Percentiles rank a stretch among this genome's conserved stretches.
phyloP scores from a whole-genome alignment of 169 alveolate species.

The Neospora caninum region DNA sequence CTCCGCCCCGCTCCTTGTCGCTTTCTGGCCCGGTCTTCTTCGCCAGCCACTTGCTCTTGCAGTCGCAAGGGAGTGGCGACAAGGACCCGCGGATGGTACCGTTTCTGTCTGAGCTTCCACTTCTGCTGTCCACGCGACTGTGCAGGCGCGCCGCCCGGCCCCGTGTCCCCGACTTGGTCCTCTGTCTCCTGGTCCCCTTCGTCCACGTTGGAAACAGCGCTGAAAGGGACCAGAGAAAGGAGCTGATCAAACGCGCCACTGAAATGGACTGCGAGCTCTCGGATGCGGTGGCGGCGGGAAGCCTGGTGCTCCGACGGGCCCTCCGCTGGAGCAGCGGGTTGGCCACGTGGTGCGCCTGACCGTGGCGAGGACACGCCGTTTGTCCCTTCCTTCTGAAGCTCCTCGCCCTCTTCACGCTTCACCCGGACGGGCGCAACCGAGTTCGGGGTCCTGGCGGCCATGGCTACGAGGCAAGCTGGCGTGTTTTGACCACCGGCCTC shows the following conservation, averaged over 20 bases:
- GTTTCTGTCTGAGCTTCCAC: conserved; percentile 24
- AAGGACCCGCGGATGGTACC: neutral
- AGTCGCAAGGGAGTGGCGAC: neutral
- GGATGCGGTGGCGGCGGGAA: neutral
- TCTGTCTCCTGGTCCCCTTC: neutral
- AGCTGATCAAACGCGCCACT: neutral
- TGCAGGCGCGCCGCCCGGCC: neutral
- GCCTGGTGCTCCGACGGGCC: neutral
- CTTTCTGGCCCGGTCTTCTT: neutral
- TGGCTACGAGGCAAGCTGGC: neutral
- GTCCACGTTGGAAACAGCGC: neutral
- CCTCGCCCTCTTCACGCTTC: neutral
- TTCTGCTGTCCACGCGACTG: neutral
- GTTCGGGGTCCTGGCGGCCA: neutral
- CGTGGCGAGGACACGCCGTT: neutral
- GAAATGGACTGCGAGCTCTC: neutral
- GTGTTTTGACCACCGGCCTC: no score
- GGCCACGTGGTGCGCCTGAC: neutral
- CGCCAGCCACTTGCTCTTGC: neutral
- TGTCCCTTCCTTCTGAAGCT: neutral
- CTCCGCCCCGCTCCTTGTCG: neutral
- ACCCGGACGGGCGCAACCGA: neutral
- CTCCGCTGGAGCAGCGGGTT: neutral
- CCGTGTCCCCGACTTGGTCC: neutral
- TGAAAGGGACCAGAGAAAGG: neutral